Conservation (phyloP, 352 stramenopile species). For the Pythium vanterpoolii region DNA sequence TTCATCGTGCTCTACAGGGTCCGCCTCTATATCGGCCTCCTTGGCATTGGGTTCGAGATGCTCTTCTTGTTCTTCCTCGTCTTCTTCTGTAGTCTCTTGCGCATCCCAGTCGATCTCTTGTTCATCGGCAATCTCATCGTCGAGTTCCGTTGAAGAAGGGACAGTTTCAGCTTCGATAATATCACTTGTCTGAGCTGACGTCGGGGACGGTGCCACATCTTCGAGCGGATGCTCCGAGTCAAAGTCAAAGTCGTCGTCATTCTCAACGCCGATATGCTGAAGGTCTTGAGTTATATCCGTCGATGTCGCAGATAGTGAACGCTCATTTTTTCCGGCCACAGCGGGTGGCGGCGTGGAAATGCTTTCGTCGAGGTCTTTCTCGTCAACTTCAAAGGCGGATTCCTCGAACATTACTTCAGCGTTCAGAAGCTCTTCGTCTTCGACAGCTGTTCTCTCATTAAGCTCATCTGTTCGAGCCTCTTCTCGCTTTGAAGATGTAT, state of each 20-base stretch:
- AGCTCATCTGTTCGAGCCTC: neutral
- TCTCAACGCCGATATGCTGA: slow-evolving; percentile 24
- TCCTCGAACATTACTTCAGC: neutral
- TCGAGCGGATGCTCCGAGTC: slow-evolving; percentile 8
- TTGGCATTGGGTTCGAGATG: neutral
- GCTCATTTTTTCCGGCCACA: slow-evolving; percentile 2
- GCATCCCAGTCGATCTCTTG: slow-evolving; percentile 7
- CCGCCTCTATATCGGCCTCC: neutral
- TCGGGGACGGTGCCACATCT: neutral
- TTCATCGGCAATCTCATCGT: neutral
- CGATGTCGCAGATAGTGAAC: slow-evolving; percentile 18
- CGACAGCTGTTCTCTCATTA: neutral
- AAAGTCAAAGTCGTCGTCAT: slow-evolving; percentile 22
- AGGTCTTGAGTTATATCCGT: slow-evolving; percentile 50
- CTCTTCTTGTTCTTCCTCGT: neutral
- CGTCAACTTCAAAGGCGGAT: neutral
- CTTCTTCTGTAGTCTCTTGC: neutral
- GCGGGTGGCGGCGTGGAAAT: neutral
- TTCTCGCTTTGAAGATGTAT: neutral
- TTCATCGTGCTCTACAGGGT: neutral
- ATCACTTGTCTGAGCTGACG: neutral
- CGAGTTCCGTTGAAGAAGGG: neutral
- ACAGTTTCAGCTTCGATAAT: neutral
- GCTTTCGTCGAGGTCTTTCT: neutral
- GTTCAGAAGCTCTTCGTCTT: neutral